Percentiles rank a stretch among this genome's conserved stretches.
These are phyloP conservation scores for Phytophthora vignae DNA, from an alignment of 352 stramenopile species.

Conservation along the genomic window DNA sequence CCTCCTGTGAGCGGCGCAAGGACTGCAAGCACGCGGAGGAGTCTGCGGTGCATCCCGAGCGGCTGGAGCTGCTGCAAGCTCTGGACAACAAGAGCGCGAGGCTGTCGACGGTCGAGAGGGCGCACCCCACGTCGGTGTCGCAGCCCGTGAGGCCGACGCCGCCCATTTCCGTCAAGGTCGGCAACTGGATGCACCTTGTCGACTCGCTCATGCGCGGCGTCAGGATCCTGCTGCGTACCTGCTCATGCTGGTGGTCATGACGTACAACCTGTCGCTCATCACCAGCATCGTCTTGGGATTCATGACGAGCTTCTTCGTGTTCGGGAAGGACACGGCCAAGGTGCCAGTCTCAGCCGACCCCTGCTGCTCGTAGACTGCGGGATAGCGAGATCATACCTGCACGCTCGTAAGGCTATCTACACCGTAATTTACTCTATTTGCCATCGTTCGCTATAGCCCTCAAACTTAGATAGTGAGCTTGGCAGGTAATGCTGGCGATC, in stretches of 20 bases:
- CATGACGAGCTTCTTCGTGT: constrained; percentile 71
- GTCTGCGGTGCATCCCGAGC: constrained; percentile 35
- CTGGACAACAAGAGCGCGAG: constrained; percentile 23
- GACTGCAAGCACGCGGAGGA: constrained; percentile 19
- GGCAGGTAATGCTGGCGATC: not conserved
- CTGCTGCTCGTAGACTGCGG: constrained; percentile 57
- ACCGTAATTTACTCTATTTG: constrained; percentile 26
- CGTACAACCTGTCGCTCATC: constrained; percentile 75
- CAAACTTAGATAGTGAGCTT: not conserved
- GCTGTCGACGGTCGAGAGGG: constrained; percentile 18
- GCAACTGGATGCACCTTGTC: constrained; percentile 60
- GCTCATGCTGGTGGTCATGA: constrained; percentile 86
- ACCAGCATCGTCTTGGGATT: constrained; percentile 72
- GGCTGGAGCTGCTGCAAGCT: constrained; percentile 12
- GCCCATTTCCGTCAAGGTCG: constrained; percentile 45
- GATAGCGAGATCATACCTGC: not conserved
- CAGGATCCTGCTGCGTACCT: constrained; percentile 76
- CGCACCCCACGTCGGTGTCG: constrained; percentile 11
- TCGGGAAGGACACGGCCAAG: constrained; percentile 74
- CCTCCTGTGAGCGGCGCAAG: constrained; percentile 5
- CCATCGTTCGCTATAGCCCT: constrained; percentile 6
- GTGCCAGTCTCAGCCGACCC: constrained; percentile 74
- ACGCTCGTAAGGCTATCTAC: not conserved
- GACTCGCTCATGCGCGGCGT: constrained; percentile 71
- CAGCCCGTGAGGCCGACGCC: constrained; percentile 2